These are phyloP conservation scores for Pyrenochaeta sp. DNA, from an alignment of 2,329 filamentous ascomycete genomes.

Conservation along the genomic window DNA sequence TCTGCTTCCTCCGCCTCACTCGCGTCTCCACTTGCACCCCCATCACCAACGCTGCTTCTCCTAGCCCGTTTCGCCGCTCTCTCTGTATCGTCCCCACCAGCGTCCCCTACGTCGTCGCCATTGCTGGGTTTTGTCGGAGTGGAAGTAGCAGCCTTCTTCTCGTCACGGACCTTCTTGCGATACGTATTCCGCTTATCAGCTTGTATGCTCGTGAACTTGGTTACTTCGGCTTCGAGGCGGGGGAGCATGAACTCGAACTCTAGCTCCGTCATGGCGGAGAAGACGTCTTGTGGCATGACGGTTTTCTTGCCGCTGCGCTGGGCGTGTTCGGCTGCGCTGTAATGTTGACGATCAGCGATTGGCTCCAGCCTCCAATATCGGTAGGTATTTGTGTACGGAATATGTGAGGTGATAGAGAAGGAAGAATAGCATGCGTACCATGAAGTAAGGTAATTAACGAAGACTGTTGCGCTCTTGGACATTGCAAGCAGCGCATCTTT, in stretches of 20 bases:
- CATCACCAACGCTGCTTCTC: slow-evolving; percentile 47
- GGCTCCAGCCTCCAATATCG: background rate
- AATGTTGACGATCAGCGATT: background rate
- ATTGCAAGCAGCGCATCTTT: slow-evolving; percentile 82
- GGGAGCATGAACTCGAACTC: slow-evolving; percentile 78
- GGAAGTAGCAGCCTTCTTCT: slow-evolving; percentile 57
- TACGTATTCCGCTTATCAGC: slow-evolving; percentile 78
- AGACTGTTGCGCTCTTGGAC: slow-evolving; percentile 83
- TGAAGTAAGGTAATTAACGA: slow-evolving; percentile 80
- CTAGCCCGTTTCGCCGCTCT: slow-evolving; percentile 62
- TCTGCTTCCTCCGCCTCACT: slow-evolving; percentile 51
- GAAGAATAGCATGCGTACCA: slow-evolving; percentile 63
- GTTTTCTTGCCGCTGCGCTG: slow-evolving; percentile 76
- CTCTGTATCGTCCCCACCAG: slow-evolving; percentile 49
- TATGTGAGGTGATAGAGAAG: background rate
- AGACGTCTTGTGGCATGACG: slow-evolving; percentile 77
- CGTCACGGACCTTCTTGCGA: slow-evolving; percentile 72
- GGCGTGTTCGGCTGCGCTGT: slow-evolving; percentile 77
- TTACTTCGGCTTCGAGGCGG: slow-evolving; percentile 77
- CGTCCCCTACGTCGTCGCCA: slow-evolving; percentile 14
- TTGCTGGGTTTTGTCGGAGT: slow-evolving; percentile 7
- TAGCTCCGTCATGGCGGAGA: slow-evolving; percentile 77
- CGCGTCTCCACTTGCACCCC: slow-evolving; percentile 50
- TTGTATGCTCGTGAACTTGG: slow-evolving; percentile 77
- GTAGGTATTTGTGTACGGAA: background rate